Percentiles rank a stretch among this genome's conserved stretches.
Evolutionary conservation across 169 alveolate genomes (phyloP).

Genomic region (Cystoisospora suis): DNA sequence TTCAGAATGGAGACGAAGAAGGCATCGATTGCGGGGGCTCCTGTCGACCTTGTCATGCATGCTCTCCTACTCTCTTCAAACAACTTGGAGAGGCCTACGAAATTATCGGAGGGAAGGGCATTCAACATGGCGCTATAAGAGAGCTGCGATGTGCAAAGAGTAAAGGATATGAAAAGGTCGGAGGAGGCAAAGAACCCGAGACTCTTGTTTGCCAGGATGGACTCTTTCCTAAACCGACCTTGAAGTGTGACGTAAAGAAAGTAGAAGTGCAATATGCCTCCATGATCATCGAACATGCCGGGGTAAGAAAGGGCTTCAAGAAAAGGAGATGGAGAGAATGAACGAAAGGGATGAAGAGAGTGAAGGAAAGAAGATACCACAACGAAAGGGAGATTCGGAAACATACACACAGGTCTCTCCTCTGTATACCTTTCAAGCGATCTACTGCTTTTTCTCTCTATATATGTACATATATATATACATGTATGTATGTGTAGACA

Average conservation of each 20-base stretch:
- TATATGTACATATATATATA: neutral
- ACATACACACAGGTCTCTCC: too few relatives aligned
- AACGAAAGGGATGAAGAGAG: neutral
- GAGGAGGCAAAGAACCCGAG: constrained; percentile 57
- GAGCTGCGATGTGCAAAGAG: constrained; percentile 47
- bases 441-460: too few relatives aligned
- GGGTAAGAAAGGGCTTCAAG: constrained; percentile 21
- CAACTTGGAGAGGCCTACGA: constrained; percentile 54
- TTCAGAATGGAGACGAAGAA: constrained; percentile 76
- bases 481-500: neutral
- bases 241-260: constrained; percentile 46
- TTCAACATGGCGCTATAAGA: constrained; percentile 60
- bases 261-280: constrained; percentile 53
- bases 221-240: constrained; percentile 46
- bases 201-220: constrained; percentile 65
- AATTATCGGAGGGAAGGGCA: constrained; percentile 55
- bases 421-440: too few relatives aligned
- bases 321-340: neutral
- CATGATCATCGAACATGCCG: constrained; percentile 49
- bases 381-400: too few relatives aligned
- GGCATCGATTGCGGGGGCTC: constrained; percentile 80
- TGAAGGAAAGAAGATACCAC: neutral
- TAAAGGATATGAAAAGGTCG: constrained; percentile 46
- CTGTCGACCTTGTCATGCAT: constrained; percentile 74
- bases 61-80: constrained; percentile 62